Evolutionary conservation across 805 yeast species (phyloP), one percentile per base, ranked within the genome.

Genomic region (Nakazawaea anatomiae): DNA sequence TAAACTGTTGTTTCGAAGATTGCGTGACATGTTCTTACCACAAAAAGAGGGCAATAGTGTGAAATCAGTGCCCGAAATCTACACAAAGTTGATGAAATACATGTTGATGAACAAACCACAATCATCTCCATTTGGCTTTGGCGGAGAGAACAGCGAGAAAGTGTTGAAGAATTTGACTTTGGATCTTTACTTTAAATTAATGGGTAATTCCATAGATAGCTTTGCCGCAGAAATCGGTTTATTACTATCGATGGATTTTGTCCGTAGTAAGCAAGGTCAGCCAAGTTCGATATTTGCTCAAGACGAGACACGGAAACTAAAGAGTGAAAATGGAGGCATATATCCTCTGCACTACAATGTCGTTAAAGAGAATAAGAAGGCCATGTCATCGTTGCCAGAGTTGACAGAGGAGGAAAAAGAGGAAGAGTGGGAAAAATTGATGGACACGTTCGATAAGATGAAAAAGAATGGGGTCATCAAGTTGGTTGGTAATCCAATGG

Each of bases 371-470:
- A 50, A 50, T n/a, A 39, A 44, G 35, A 49, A 49, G 31, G 8
- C 6, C 9, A 14, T 14, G 12, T 46, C 44, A 35, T 6, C 34
- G 11, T 41, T 50, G 30, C 49, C 52, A 8, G 49, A 50, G 34
- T 35, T 25, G 42, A 50, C 52, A 4, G 52, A 44, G 27, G 52
- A 44, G 27, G 52, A 50, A 35, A 50, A 50, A 27, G 52, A 50
- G 36, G 44, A 45, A 45, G 52, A 50, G 30, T 50, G 45, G 42
- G 52, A 50, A 18, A 50, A 35, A 28, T 45, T 50, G 39, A 44
- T 50, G 48, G 52, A 50, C 25, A 50, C 46, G 12, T 50, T 50
- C 30, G 49, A 50, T 27, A 44, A 45, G 46, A 50, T 50, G 49
- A 44, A 44, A 31, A 14, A 35, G 28, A 50, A 50, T 36, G 52